These are phyloP conservation scores for Parietichytrium sp. DNA, from an alignment of 108 stramenopile genomes.

Conservation along the genomic window DNA sequence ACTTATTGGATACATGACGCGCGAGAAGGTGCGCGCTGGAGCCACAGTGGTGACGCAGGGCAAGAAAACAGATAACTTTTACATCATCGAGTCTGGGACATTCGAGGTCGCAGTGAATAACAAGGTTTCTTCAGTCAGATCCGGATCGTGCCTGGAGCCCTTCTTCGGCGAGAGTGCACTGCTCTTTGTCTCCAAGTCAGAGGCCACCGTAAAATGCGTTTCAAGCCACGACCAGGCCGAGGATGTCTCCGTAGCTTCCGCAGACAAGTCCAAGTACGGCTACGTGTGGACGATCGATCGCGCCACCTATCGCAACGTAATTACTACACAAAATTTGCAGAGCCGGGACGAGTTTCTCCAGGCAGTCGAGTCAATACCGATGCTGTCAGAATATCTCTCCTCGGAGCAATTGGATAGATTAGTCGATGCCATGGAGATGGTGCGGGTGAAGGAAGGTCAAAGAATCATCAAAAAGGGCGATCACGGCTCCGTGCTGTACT, in stretches of 20 bases:
- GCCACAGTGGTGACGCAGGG: background rate
- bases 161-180: constrained; percentile 19
- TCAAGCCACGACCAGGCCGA: background rate
- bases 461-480: constrained; percentile 39
- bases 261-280: background rate
- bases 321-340: background rate
- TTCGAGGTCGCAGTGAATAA: constrained; percentile 1
- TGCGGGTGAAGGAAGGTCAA: constrained; percentile 6
- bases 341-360: constrained; percentile 10
- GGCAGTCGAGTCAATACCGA: background rate
- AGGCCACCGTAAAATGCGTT: background rate
- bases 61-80: constrained; percentile 34
- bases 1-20: constrained; percentile 6
- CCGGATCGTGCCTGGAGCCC: constrained; percentile 11
- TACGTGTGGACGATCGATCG: constrained; percentile 35
- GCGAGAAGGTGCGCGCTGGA: background rate
- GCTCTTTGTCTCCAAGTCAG: background rate
- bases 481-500: constrained; percentile 8
- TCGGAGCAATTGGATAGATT: background rate
- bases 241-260: background rate
- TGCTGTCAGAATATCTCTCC: constrained; percentile 4
- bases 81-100: background rate
- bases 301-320: background rate
- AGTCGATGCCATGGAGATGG: constrained; percentile 20
- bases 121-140: too few relatives aligned